A percentile compares a stretch with the other conserved stretches of the same genome.
These are phyloP conservation scores for Chrysoporthe deuterocubensis DNA, from an alignment of 2,329 filamentous ascomycete species.

Conservation along the genomic window DNA sequence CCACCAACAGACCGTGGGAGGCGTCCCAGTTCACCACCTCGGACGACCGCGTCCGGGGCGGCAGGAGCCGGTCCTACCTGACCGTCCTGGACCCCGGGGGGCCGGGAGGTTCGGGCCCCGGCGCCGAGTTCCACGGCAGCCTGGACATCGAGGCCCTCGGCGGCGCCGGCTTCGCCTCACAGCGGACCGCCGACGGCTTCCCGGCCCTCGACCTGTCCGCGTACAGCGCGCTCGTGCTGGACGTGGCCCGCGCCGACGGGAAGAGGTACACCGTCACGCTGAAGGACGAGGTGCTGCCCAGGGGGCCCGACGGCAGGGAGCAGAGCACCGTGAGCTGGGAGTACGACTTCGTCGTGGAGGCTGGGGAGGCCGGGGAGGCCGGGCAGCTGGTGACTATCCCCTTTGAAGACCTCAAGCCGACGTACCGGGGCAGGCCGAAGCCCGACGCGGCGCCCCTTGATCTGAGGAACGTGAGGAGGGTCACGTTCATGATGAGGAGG, in stretches of 20 bases:
- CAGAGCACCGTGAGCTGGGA: conserved; percentile 76
- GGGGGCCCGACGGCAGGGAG: conserved; percentile 67
- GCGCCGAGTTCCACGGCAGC: conserved; percentile 53
- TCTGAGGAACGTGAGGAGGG: conserved; percentile 61
- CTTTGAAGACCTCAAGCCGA: conserved; percentile 70
- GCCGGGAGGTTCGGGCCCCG: background rate
- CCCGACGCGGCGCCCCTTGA: conserved; percentile 64
- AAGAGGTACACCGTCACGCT: conserved; percentile 76
- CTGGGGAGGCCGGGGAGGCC: conserved; percentile 30
- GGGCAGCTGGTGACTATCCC: conserved; percentile 55
- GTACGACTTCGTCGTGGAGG: conserved; percentile 59
- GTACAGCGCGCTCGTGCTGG: conserved; percentile 58
- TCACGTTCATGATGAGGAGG: conserved; percentile 84
- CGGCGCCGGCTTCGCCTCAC: conserved; percentile 81
- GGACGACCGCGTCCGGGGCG: conserved; percentile 79
- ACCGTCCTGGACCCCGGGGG: conserved; percentile 25
- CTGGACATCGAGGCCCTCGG: conserved; percentile 69
- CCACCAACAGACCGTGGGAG: conserved; percentile 23
- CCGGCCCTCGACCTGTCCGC: conserved; percentile 30
- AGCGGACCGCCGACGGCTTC: conserved; percentile 59
- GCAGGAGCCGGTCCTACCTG: conserved; percentile 63
- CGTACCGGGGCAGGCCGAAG: conserved; percentile 71
- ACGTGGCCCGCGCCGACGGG: conserved; percentile 62
- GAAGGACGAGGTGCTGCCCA: conserved; percentile 69
- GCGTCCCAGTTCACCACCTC: conserved; percentile 62